Evolutionary conservation across 2,329 filamentous ascomycete genomes (phyloP).

Genomic region (Paraconiothyrium brasiliense): DNA sequence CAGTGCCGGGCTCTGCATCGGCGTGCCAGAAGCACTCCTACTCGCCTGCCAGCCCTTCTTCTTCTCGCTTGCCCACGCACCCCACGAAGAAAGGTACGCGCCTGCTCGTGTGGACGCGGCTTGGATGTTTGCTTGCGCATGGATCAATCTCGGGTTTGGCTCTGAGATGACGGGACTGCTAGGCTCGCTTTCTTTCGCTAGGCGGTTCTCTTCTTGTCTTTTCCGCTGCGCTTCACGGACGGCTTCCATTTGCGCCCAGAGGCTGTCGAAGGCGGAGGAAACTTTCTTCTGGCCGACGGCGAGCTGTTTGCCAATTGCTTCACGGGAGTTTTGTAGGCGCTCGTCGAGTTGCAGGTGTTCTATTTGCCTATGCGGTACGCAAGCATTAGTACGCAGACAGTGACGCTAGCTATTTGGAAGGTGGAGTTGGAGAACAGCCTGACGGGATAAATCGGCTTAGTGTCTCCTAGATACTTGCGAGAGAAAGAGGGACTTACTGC

Average conservation of each 20-base stretch:
- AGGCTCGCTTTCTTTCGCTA: slow-evolving; percentile 47
- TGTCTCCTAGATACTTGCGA: slow-evolving; percentile 17
- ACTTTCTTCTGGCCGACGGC: slow-evolving; percentile 89
- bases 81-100: slow-evolving; percentile 71
- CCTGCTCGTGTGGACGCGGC: slow-evolving; percentile 66
- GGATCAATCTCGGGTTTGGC: slow-evolving; percentile 57
- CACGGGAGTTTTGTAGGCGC: slow-evolving; percentile 80
- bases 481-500: slow-evolving; percentile 58
- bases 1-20: slow-evolving; percentile 30
- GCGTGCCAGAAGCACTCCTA: slow-evolving; percentile 29
- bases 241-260: slow-evolving; percentile 90
- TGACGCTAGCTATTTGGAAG: slow-evolving; percentile 39
- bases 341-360: slow-evolving; percentile 95
- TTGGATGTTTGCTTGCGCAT: slow-evolving; percentile 64
- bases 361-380: slow-evolving; percentile 69
- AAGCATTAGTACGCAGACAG: slow-evolving; percentile 48
- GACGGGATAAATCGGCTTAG: slow-evolving; percentile 38
- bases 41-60: slow-evolving; percentile 56
- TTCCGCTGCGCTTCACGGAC: slow-evolving; percentile 78
- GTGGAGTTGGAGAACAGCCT: slow-evolving; percentile 42
- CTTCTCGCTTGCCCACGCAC: slow-evolving; percentile 77
- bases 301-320: slow-evolving; percentile 88
- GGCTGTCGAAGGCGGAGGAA: slow-evolving; percentile 82
- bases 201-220: slow-evolving; percentile 65
- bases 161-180: slow-evolving; percentile 29